Conservation (phyloP, 2,329 filamentous ascomycete genomes). For the Drechslerella stenobrocha region DNA sequence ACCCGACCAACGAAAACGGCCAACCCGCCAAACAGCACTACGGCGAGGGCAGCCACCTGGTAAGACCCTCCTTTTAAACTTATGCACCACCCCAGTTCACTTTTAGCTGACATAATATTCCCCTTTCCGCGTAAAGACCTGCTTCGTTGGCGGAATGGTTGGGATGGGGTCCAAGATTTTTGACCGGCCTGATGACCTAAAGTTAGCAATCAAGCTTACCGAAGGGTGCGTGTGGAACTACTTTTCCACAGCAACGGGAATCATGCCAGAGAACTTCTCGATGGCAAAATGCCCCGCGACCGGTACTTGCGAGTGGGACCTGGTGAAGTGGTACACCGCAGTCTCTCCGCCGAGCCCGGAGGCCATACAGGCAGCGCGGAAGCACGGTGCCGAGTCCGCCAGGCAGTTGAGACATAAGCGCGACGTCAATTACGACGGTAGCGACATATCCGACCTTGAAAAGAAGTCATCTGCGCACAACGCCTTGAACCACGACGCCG, state of each 20-base stretch:
- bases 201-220: conserved; percentile 66
- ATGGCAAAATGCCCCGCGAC: conserved; percentile 60
- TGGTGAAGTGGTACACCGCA: conserved; percentile 51
- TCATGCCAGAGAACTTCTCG: conserved; percentile 67
- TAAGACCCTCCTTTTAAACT: conserved; percentile 16
- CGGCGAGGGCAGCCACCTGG: conserved; percentile 49
- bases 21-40: conserved; percentile 44
- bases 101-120: neutral
- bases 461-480: conserved; percentile 8
- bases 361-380: conserved; percentile 21
- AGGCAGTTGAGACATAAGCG: conserved; percentile 16
- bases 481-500: conserved; percentile 3
- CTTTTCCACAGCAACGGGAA: conserved; percentile 63
- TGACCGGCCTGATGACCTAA: conserved; percentile 64
- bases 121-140: conserved; percentile 59
- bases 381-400: conserved; percentile 8
- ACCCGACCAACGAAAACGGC: conserved; percentile 55
- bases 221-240: conserved; percentile 74
- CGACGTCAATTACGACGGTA: conserved; percentile 20
- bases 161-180: conserved; percentile 68
- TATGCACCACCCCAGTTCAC: conserved; percentile 9
- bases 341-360: conserved; percentile 15
- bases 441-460: neutral
- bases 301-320: conserved; percentile 62
- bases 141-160: conserved; percentile 72